phyloP scores from a whole-genome alignment of 1,139 yeast genomes.

The Kurtzmaniella natalensis region DNA sequence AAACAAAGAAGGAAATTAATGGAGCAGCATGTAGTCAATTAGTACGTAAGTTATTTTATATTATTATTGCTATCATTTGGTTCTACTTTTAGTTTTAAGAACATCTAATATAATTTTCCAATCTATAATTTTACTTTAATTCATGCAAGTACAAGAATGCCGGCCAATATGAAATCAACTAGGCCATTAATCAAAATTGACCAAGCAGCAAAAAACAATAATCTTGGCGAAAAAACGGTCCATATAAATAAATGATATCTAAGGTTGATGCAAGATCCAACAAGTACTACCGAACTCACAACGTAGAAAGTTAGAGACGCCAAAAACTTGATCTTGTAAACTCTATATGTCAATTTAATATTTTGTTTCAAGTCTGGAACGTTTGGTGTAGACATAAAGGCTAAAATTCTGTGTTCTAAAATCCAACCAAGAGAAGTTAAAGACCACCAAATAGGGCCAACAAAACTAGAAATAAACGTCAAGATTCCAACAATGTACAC shows the following conservation, averaged over 20 bases:
- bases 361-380: constrained; percentile 4
- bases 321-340: constrained; percentile 32
- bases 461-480: constrained; percentile 79
- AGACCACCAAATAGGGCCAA: constrained; percentile 84
- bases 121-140: neutral
- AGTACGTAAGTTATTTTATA: no score
- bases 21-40: no score
- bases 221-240: constrained; percentile 95
- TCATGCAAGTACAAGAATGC: constrained; percentile 1
- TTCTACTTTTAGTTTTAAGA: neutral
- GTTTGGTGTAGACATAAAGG: constrained; percentile 4
- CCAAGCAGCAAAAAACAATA: constrained; percentile 83
- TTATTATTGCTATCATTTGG: neutral
- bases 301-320: constrained; percentile 51
- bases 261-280: constrained; percentile 67
- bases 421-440: constrained; percentile 46
- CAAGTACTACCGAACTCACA: constrained; percentile 51
- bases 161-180: constrained; percentile 30
- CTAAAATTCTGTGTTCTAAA: constrained; percentile 25
- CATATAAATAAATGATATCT: constrained; percentile 89
- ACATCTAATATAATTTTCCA: constrained; percentile 1
- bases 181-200: constrained; percentile 45
- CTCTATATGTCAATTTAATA: constrained; percentile 24
- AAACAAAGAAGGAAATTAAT: no score
- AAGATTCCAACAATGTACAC: constrained; percentile 70